Evolutionary conservation across 768 basidiomycete genomes (phyloP).

Genomic region (Tulasnella calospora): DNA sequence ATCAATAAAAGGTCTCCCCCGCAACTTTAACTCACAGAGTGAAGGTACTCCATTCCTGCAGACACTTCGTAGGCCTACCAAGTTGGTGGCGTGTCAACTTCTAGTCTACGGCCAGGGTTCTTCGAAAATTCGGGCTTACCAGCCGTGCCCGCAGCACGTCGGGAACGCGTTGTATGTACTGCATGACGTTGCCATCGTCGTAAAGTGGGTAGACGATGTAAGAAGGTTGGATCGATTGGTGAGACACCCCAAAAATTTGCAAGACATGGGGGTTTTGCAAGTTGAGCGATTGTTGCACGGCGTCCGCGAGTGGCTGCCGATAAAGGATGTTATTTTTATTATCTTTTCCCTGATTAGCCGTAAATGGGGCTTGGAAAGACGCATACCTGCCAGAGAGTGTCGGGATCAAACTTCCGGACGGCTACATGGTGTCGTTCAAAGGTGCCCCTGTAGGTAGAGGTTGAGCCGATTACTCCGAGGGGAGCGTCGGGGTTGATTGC

Average conservation of each 20-base stretch:
- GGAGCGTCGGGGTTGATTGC: background rate
- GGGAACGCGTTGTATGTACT: conserved; percentile 12
- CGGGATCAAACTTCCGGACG: conserved; percentile 6
- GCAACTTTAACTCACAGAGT: conserved; percentile 8
- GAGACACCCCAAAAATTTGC: conserved; percentile 22
- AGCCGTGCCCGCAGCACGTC: background rate
- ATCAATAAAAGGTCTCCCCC: background rate
- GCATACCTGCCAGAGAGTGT: background rate
- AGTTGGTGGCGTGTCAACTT: background rate
- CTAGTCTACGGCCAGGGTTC: background rate
- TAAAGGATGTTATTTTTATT: no score
- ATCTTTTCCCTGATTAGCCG: no score
- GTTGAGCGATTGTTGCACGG: background rate
- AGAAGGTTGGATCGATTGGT: background rate
- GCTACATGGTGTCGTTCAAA: conserved; percentile 18
- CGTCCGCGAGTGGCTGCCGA: background rate
- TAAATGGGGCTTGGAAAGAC: background rate
- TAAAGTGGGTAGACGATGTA: conserved; percentile 16
- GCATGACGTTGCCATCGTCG: conserved; percentile 19
- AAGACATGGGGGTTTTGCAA: conserved; percentile 21
- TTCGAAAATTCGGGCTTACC: conserved; percentile 9
- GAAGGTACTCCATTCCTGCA: conserved; percentile 23
- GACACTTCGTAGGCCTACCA: conserved; percentile 13
- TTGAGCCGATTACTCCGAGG: background rate
- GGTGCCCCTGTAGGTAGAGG: conserved; percentile 11